Base-by-base conservation (phyloP, 2,329 filamentous ascomycete species). In the Zasmidium citrigriseum region DNA sequence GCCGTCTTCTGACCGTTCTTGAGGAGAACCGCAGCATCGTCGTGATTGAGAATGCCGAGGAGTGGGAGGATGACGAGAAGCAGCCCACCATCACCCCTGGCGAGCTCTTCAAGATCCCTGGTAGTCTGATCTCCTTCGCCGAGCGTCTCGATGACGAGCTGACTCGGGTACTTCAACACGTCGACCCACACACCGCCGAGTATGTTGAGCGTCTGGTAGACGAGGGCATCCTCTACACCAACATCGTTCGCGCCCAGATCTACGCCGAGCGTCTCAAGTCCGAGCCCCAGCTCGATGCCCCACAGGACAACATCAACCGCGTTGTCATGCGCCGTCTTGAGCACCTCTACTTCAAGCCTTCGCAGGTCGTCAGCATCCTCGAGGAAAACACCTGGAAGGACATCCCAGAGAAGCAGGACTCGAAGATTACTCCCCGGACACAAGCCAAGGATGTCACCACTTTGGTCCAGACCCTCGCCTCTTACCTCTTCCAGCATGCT, bases 21-120 rank as follows among this genome's bases (percentile, higher is more conserved):
- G 91, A 96, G 75, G 77, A 83, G 60, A 91, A 91, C 78, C 82
- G 83, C 61, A 87, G 95, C 64, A 89, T 93, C 73, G 82, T 98
- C 52, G 91, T 99, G 49, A 82, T 95, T 16, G 95, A 99, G 79
- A 88, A 86, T 67, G 95, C 91, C 21, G 95, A 99, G 74, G 95
- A 99, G 78, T 98, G 95, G 95, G 95, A 99, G 68, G 95, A 99
- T 71, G 96, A 99, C 67, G 96, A 99, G 70, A 98, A 97, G 82
- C 84, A 87, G 44, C 95, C 95, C 14, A 82, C 83, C 27, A 81
- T 93, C 66, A 85, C 84, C 57, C 76, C 83, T 21, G 90, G 86
- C 63, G 88, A 96, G 74, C 85, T 93, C 73, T 90, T 96, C 83
- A 93, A 89, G 80, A 86, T 99, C 58, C 91, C 95, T 20, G 96